Conservation (phyloP, 2,329 filamentous ascomycete genomes). For the Fonsecaea nubica region DNA sequence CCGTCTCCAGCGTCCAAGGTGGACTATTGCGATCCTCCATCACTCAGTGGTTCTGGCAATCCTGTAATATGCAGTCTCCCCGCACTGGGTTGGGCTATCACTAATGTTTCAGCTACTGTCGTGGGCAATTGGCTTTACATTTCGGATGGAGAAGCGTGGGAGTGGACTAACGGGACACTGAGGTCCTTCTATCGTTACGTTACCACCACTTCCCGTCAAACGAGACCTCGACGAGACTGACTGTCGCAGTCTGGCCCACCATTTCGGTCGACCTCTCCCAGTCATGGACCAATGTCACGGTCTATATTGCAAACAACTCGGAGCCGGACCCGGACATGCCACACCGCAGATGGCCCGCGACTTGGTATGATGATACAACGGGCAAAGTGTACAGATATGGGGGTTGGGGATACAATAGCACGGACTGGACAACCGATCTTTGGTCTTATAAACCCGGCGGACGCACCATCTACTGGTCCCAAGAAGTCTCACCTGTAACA, state of each 20-base stretch:
- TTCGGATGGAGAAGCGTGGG: constrained; percentile 4
- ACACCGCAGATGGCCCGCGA: not conserved
- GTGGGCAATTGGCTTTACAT: constrained; percentile 2
- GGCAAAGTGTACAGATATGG: constrained; percentile 2
- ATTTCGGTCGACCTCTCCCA: constrained; percentile 10
- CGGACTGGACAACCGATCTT: constrained; percentile 3
- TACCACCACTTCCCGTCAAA: not conserved
- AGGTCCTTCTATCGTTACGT: constrained; percentile 1
- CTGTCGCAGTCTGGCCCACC: constrained; percentile 4
- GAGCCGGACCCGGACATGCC: constrained; percentile 6
- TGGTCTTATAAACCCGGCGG: not conserved
- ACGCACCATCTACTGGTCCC: not conserved
- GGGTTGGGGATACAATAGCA: constrained; percentile 5
- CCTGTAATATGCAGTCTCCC: constrained; percentile 1
- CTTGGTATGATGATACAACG: not conserved
- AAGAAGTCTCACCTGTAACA: not conserved
- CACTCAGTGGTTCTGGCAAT: constrained; percentile 4
- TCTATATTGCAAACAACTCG: constrained; percentile 2
- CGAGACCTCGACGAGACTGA: not conserved
- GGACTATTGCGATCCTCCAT: not conserved
- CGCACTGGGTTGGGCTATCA: not conserved
- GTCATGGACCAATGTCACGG: constrained; percentile 5
- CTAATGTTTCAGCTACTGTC: not conserved
- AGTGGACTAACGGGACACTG: not conserved
- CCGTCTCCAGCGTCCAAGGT: constrained; percentile 3